phyloP scores from a whole-genome alignment of 306 rosid species.

The Cucurbita pepo region DNA sequence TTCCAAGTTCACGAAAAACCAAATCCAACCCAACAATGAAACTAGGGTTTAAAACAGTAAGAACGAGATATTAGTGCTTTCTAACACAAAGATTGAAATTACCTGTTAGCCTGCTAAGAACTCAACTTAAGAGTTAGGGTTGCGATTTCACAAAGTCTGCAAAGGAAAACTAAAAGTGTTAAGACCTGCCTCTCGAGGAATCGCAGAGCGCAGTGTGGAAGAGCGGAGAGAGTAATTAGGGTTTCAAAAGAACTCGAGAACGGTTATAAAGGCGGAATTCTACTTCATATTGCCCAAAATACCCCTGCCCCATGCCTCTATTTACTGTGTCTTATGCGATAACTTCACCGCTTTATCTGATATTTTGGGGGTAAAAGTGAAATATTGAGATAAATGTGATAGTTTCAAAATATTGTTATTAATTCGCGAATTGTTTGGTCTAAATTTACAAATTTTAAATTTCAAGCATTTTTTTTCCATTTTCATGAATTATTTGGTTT shows the following conservation, averaged over 20 bases:
- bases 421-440: too few relatives aligned
- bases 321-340: neutral
- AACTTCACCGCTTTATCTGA: neutral
- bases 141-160: constrained; percentile 41
- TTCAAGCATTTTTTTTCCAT: too few relatives aligned
- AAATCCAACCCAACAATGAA: neutral
- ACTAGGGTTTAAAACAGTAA: neutral
- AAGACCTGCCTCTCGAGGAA: constrained; percentile 10
- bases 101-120: constrained; percentile 29
- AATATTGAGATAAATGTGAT: neutral
- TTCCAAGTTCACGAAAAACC: neutral
- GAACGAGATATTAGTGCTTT: constrained; percentile 16
- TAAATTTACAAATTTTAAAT: too few relatives aligned
- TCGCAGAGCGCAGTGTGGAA: constrained; percentile 9
- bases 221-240: constrained; percentile 7
- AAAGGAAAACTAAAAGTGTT: constrained; percentile 40
- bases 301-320: neutral
- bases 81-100: neutral
- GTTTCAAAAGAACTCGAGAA: neutral
- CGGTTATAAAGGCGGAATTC: neutral
- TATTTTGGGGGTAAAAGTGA: neutral
- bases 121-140: constrained; percentile 19
- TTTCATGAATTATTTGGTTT: too few relatives aligned
- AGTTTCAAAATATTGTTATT: too few relatives aligned
- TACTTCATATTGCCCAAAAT: neutral